Conservation (phyloP, 805 yeast species). For the Deakozyma indianensis region DNA sequence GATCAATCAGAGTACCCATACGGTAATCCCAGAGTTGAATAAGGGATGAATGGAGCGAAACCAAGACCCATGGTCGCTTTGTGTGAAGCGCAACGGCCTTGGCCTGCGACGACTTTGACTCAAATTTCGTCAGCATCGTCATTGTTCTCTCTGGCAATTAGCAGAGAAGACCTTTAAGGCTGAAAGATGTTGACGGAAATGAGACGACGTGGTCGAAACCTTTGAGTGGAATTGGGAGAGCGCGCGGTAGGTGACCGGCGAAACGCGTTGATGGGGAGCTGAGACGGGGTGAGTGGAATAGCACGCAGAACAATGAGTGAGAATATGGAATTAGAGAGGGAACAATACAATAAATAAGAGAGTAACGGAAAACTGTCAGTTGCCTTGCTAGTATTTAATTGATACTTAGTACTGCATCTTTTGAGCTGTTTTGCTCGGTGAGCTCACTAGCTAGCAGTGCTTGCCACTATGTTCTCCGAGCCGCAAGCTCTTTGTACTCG, state of each 20-base stretch:
- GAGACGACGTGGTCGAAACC: neutral
- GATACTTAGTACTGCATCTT: too few relatives aligned
- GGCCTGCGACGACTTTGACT: constrained; percentile 94
- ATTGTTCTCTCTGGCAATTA: neutral
- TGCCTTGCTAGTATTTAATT: too few relatives aligned
- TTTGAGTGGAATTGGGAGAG: neutral
- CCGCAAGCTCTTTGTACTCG: too few relatives aligned
- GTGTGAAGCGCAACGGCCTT: constrained; percentile 98
- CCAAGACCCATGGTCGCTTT: constrained; percentile 87
- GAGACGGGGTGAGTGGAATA: too few relatives aligned
- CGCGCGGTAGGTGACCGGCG: constrained; percentile 1
- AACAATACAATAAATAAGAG: too few relatives aligned
- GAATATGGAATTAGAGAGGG: too few relatives aligned
- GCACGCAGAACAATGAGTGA: too few relatives aligned
- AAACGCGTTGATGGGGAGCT: neutral
- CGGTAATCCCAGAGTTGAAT: constrained; percentile 98
- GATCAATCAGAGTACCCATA: constrained; percentile 93
- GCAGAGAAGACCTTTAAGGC: neutral
- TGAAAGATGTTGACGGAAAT: neutral
- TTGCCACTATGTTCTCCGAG: too few relatives aligned
- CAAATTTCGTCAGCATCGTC: constrained; percentile 42
- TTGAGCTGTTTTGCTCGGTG: too few relatives aligned
- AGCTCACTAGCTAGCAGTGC: too few relatives aligned
- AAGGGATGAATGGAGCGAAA: constrained; percentile 92
- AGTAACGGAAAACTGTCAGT: too few relatives aligned